Conservation (phyloP, 2,329 filamentous ascomycete species). For the Arachnopeziza araneosa region DNA sequence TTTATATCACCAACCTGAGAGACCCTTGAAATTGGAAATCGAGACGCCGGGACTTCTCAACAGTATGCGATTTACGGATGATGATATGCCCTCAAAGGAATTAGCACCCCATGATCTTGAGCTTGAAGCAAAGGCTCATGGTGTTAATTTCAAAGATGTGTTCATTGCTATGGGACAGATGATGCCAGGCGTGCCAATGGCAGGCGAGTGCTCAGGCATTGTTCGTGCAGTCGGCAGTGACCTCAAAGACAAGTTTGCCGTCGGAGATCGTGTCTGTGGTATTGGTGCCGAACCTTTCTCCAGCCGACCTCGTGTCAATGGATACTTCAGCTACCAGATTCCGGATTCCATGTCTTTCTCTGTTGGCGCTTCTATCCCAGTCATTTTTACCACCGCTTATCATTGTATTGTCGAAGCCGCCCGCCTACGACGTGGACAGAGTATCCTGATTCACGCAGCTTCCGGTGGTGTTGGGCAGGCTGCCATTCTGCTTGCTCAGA, state of each 20-base stretch:
- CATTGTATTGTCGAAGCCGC: conserved; percentile 1
- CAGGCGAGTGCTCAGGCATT: conserved; percentile 20
- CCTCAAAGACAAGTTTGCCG: conserved; percentile 13
- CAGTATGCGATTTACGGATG: background rate
- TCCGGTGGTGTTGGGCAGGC: conserved; percentile 30
- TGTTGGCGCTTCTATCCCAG: conserved; percentile 5
- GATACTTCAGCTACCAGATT: background rate
- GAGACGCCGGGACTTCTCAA: background rate
- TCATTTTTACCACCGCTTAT: conserved; percentile 1
- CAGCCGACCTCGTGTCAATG: background rate
- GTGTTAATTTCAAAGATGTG: conserved; percentile 16
- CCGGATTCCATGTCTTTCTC: conserved; percentile 2
- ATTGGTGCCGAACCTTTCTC: background rate
- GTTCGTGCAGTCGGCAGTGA: conserved; percentile 23
- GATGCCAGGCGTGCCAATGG: conserved; percentile 5
- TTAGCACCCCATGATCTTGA: conserved; percentile 12
- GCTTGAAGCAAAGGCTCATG: background rate
- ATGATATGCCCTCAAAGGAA: conserved; percentile 9
- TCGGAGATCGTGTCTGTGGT: conserved; percentile 21
- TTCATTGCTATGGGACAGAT: conserved; percentile 22
- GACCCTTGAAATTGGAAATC: conserved; percentile 2
- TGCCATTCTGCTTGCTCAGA: conserved; percentile 27
- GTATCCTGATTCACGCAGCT: conserved; percentile 19
- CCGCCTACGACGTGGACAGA: conserved; percentile 1
- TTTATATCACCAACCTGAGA: conserved; percentile 4